Evolutionary conservation across 768 basidiomycete genomes (phyloP).

Genomic region (Boletus rubroflammeus): DNA sequence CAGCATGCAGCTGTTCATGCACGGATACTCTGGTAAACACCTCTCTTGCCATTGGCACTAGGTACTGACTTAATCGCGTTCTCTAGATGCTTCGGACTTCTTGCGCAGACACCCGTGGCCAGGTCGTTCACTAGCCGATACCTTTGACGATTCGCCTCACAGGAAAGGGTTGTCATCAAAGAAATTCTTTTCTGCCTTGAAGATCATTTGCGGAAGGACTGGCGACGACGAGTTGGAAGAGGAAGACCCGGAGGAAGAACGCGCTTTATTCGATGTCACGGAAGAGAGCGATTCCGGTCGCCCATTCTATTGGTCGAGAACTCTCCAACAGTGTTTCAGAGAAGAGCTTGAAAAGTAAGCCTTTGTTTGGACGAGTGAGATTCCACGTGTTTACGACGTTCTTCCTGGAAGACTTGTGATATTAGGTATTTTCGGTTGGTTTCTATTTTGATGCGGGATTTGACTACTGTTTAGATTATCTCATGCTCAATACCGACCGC

Average conservation of each 20-base stretch:
- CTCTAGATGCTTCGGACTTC: constrained; percentile 82
- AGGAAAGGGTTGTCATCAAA: constrained; percentile 67
- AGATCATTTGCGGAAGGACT: constrained; percentile 81
- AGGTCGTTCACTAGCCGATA: constrained; percentile 77
- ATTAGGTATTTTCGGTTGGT: constrained; percentile 46
- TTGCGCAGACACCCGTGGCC: constrained; percentile 86
- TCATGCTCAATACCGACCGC: constrained; percentile 92
- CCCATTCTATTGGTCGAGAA: constrained; percentile 80
- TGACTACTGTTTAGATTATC: constrained; percentile 53
- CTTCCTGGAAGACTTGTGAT: constrained; percentile 64
- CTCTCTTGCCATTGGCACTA: not conserved
- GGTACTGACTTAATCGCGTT: not conserved
- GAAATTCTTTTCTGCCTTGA: constrained; percentile 62
- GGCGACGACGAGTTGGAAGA: constrained; percentile 75
- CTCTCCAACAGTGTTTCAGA: constrained; percentile 76
- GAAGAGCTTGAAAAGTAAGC: constrained; percentile 85
- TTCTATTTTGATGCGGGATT: not conserved
- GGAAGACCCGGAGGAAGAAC: constrained; percentile 71
- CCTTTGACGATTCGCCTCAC: constrained; percentile 81
- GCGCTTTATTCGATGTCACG: constrained; percentile 61
- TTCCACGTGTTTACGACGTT: constrained; percentile 9
- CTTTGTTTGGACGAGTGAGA: not conserved
- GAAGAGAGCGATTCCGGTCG: constrained; percentile 52
- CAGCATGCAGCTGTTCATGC: constrained; percentile 84
- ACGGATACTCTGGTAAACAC: constrained; percentile 67